These are phyloP conservation scores for Ganoderma lucidum DNA, from an alignment of 1,284 basidiomycete genomes.

Conservation along the genomic window DNA sequence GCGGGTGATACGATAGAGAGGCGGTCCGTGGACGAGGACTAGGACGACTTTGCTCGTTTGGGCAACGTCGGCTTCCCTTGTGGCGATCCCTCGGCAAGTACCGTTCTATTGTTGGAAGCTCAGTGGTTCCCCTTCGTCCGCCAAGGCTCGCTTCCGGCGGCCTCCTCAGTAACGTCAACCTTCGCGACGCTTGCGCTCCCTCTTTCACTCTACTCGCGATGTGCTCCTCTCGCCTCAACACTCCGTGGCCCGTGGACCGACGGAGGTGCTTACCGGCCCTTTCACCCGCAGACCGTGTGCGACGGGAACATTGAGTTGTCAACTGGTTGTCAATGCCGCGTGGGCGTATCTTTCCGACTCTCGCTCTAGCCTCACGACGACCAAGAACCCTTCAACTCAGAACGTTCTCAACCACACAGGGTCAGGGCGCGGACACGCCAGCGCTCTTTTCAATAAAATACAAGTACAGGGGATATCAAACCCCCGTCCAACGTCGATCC, in stretches of 20 bases:
- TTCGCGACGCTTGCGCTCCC: not conserved
- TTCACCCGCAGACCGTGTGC: conserved; percentile 2
- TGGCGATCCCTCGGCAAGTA: conserved; percentile 16
- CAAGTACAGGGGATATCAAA: not conserved
- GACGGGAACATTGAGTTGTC: not conserved
- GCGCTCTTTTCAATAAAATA: not conserved
- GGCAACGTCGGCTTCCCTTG: conserved; percentile 4
- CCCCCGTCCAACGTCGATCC: not conserved
- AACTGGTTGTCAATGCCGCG: not conserved
- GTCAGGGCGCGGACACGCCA: not conserved
- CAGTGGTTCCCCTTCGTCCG: not conserved
- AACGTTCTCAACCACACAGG: not conserved
- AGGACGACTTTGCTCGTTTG: conserved; percentile 12
- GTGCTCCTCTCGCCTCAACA: not conserved
- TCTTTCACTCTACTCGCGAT: not conserved
- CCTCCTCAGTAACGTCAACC: not conserved
- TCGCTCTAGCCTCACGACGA: not conserved
- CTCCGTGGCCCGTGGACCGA: not conserved
- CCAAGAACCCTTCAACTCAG: not conserved
- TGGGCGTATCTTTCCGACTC: not conserved
- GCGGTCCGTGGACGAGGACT: conserved; percentile 10
- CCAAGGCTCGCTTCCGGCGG: conserved; percentile 14
- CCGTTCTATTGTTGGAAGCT: conserved; percentile 9
- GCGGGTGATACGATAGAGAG: not conserved
- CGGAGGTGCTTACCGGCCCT: not conserved